A percentile compares a stretch with the other conserved stretches of the same genome.
These are phyloP conservation scores for Ascomycota sp. DNA, from an alignment of 2,329 filamentous ascomycete species.

Conservation along the genomic window DNA sequence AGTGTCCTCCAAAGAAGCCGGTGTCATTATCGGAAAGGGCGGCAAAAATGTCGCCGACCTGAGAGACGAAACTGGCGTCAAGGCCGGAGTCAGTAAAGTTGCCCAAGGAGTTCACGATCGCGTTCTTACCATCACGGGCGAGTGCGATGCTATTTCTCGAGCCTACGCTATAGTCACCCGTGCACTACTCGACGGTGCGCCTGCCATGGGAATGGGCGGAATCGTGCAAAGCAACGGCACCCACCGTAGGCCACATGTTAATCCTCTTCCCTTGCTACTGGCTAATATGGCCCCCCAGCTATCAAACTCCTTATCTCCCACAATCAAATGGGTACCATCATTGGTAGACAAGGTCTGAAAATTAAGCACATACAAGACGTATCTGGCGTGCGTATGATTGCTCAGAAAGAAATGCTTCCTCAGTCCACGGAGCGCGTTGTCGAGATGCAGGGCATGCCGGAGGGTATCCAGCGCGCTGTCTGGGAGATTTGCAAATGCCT, in stretches of 20 bases:
- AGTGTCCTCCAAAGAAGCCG: conserved; percentile 95
- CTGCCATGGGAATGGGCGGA: conserved; percentile 90
- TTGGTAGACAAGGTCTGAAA: conserved; percentile 86
- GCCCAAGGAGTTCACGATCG: conserved; percentile 94
- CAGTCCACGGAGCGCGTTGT: conserved; percentile 97
- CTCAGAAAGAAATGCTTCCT: conserved; percentile 98
- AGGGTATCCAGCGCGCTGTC: conserved; percentile 84
- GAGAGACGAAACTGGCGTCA: conserved; percentile 92
- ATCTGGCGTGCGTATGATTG: conserved; percentile 95
- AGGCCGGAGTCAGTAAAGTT: conserved; percentile 96
- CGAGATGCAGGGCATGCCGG: conserved; percentile 84
- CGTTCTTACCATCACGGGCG: conserved; percentile 84
- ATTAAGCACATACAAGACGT: conserved; percentile 99
- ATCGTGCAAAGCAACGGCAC: conserved; percentile 73
- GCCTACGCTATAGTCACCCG: conserved; percentile 89
- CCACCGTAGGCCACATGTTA: conserved; percentile 44
- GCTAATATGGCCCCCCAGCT: conserved; percentile 29
- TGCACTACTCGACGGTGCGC: conserved; percentile 78
- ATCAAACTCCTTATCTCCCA: conserved; percentile 97
- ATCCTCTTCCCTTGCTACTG: neutral
- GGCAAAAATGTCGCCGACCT: conserved; percentile 97
- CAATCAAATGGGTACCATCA: conserved; percentile 99
- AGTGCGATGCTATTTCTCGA: conserved; percentile 70
- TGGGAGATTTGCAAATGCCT: conserved; percentile 99
- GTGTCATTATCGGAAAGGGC: conserved; percentile 96